A percentile compares a stretch with the other conserved stretches of the same genome.
phyloP scores from a whole-genome alignment of 2,329 filamentous ascomycete genomes.

The Diaporthe sp. region DNA sequence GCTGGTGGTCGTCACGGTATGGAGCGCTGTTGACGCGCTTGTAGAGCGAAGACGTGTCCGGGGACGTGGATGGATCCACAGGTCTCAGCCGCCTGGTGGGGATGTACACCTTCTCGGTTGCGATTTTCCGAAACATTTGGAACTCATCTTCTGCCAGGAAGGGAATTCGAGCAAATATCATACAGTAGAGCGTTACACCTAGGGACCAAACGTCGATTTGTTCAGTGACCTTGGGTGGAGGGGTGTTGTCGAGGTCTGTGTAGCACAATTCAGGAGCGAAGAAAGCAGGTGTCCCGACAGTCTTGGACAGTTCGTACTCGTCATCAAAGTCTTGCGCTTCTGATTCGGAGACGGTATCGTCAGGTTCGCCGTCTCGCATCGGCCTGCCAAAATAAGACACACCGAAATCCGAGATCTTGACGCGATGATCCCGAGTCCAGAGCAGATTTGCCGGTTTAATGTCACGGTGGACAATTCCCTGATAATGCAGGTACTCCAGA shows the following conservation, averaged over 20 bases:
- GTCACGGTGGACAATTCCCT: slow-evolving; percentile 86
- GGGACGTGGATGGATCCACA: slow-evolving; percentile 71
- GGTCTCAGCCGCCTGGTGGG: slow-evolving; percentile 86
- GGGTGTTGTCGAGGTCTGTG: slow-evolving; percentile 76
- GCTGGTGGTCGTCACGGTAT: slow-evolving; percentile 82
- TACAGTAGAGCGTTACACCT: slow-evolving; percentile 94
- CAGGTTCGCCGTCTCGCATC: slow-evolving; percentile 84
- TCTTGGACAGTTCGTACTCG: slow-evolving; percentile 96
- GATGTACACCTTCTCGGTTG: slow-evolving; percentile 92
- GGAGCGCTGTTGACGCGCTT: slow-evolving; percentile 72
- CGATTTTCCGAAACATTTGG: slow-evolving; percentile 91
- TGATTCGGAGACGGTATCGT: slow-evolving; percentile 81
- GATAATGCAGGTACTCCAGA: slow-evolving; percentile 91
- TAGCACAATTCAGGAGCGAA: slow-evolving; percentile 97
- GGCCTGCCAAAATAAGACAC: slow-evolving; percentile 96
- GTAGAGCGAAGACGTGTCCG: slow-evolving; percentile 67
- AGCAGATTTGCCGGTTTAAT: slow-evolving; percentile 93
- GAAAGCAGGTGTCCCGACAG: slow-evolving; percentile 96
- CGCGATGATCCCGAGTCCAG: slow-evolving; percentile 84
- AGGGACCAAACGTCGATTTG: slow-evolving; percentile 98
- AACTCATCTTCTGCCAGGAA: slow-evolving; percentile 94
- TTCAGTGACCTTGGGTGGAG: slow-evolving; percentile 84
- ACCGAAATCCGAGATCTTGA: slow-evolving; percentile 99
- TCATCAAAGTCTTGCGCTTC: slow-evolving; percentile 92
- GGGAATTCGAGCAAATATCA: slow-evolving; percentile 93